Conservation (phyloP, 768 basidiomycete genomes). For the Mycena leptocephala region DNA sequence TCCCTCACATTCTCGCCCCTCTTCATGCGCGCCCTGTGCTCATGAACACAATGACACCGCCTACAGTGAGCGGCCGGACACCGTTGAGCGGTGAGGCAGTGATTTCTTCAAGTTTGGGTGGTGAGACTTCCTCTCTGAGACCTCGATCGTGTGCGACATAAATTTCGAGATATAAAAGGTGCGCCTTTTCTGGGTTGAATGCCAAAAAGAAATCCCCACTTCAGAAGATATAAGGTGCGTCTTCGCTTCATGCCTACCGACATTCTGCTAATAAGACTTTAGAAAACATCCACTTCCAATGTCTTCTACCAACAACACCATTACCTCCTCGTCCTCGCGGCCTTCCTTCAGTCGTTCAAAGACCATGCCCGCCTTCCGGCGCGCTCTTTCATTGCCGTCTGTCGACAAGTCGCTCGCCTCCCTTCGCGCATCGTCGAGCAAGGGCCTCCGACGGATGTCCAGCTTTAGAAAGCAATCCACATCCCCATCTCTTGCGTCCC, state of each 20-base stretch:
- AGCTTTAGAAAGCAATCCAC: neutral
- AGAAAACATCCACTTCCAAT: too few species aligned
- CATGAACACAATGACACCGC: neutral
- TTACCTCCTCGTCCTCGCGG: neutral
- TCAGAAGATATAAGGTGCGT: too few species aligned
- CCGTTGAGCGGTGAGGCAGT: too few species aligned
- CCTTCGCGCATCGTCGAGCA: conserved; percentile 7
- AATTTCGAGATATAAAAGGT: conserved; percentile 22
- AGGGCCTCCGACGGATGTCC: conserved; percentile 14
- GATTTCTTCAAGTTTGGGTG: neutral
- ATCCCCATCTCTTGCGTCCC: neutral
- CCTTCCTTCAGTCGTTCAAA: conserved; percentile 11
- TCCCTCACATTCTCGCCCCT: neutral
- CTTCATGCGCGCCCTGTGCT: neutral
- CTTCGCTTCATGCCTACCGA: too few species aligned
- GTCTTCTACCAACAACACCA: neutral
- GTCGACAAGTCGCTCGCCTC: conserved; percentile 15
- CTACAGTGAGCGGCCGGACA: neutral
- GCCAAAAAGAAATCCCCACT: too few species aligned
- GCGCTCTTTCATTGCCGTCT: neutral
- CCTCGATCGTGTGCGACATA: conserved; percentile 11
- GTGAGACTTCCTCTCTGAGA: conserved; percentile 17
- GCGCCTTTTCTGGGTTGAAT: neutral
- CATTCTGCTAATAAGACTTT: too few species aligned
- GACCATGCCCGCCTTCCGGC: conserved; percentile 18